Conservation (phyloP, 257 asterid genomes). For the Nicotiana obtusifolia region DNA sequence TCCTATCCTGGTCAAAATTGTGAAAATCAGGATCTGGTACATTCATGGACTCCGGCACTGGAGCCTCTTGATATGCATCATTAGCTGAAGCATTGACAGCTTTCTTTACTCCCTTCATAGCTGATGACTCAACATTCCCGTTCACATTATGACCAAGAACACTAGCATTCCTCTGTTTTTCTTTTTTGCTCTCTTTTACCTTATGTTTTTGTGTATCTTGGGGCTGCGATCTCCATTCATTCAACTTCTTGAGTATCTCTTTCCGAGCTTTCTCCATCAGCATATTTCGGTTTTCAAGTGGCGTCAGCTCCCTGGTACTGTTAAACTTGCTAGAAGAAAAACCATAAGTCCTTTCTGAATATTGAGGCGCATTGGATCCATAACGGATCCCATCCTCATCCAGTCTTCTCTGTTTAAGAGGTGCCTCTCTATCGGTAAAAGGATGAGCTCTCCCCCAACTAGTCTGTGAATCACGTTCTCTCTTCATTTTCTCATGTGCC, state of each 20-base stretch:
- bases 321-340: constrained; percentile 28
- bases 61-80: constrained; percentile 17
- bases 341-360: constrained; percentile 19
- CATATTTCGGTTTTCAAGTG: constrained; percentile 30
- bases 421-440: constrained; percentile 15
- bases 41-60: constrained; percentile 37
- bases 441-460: constrained; percentile 13
- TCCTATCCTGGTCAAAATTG: constrained; percentile 27
- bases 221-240: constrained; percentile 28
- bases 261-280: constrained; percentile 43
- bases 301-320: constrained; percentile 37
- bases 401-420: constrained; percentile 36
- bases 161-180: constrained; percentile 16
- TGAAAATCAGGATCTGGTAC: constrained; percentile 59
- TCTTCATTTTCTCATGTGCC: constrained; percentile 53
- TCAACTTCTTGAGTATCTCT: constrained; percentile 40
- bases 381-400: constrained; percentile 27
- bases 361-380: constrained; percentile 23
- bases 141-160: constrained; percentile 26
- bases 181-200: constrained; percentile 30
- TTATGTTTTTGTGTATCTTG: constrained; percentile 22
- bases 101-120: constrained; percentile 23
- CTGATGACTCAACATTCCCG: constrained; percentile 29
- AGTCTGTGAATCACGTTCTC: constrained; percentile 34
- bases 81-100: constrained; percentile 22